Conservation (phyloP, 2,329 filamentous ascomycete species). For the Metarhizium sp. region DNA sequence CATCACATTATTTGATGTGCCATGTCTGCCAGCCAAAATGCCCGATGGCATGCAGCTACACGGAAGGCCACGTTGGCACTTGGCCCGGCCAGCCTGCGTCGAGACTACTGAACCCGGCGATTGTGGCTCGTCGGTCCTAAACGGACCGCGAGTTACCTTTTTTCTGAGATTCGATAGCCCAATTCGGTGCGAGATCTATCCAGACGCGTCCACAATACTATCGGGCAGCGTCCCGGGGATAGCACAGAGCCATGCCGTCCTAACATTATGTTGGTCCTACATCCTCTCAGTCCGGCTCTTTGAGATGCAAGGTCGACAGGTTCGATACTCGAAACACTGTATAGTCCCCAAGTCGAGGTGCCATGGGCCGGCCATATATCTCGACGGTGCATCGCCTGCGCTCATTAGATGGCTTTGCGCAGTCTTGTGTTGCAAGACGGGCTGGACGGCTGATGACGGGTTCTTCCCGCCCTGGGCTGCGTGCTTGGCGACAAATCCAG, state of each 20-base stretch:
- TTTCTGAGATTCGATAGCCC: not conserved
- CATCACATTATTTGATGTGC: not conserved
- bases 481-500: not conserved
- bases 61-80: not conserved
- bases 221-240: not conserved
- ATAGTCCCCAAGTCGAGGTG: not conserved
- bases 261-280: constrained; percentile 5
- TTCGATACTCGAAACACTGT: not conserved
- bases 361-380: not conserved
- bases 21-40: not conserved
- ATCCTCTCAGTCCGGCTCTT: constrained; percentile 2
- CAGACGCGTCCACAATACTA: not conserved
- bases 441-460: not conserved
- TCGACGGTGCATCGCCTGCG: not conserved
- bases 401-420: not conserved
- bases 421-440: not conserved
- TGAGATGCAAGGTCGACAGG: constrained; percentile 2
- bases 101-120: not conserved
- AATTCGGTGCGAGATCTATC: not conserved
- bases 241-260: not conserved
- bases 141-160: not conserved
- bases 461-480: not conserved
- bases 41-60: not conserved
- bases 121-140: not conserved
- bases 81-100: not conserved